A percentile compares a stretch with the other conserved stretches of the same genome.
These are phyloP conservation scores for Tarenaya hassleriana DNA, from an alignment of 345 rosid species.

Conservation along the genomic window DNA sequence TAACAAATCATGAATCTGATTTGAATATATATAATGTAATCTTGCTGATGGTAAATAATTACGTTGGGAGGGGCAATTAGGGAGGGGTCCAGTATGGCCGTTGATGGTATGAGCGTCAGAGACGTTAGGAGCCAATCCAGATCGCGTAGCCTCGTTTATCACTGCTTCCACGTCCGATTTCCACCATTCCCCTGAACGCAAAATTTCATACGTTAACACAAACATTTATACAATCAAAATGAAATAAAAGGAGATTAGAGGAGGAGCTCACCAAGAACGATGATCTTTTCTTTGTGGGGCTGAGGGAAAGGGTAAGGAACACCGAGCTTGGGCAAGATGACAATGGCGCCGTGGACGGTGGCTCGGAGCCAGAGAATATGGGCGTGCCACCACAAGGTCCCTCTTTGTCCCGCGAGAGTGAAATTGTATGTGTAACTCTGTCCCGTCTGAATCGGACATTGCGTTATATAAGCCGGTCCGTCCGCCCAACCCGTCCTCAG, in stretches of 20 bases:
- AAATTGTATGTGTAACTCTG: slow-evolving; percentile 62
- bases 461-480: slow-evolving; percentile 89
- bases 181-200: slow-evolving; percentile 98
- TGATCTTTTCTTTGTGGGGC: slow-evolving; percentile 52
- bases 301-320: slow-evolving; percentile 85
- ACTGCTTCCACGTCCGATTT: slow-evolving; percentile 84
- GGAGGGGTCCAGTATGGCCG: slow-evolving; percentile 57
- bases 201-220: too few species aligned
- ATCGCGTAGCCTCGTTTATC: slow-evolving; percentile 51
- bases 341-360: slow-evolving; percentile 80
- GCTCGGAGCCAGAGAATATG: slow-evolving; percentile 94
- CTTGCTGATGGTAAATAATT: slow-evolving; percentile 17
- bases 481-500: slow-evolving; percentile 87
- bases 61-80: slow-evolving; percentile 51
- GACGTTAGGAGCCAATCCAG: slow-evolving; percentile 63
- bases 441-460: slow-evolving; percentile 86
- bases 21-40: too few species aligned
- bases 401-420: slow-evolving; percentile 72
- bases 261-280: slow-evolving; percentile 35
- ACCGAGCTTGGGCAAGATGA: slow-evolving; percentile 69
- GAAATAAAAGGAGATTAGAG: not conserved
- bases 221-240: not conserved
- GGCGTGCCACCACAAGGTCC: slow-evolving; percentile 83
- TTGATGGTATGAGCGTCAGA: slow-evolving; percentile 94
- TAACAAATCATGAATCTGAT: too few species aligned